Evolutionary conservation across 1,284 basidiomycete species (phyloP).

Genomic region (Phellopilus nigrolimitatus): DNA sequence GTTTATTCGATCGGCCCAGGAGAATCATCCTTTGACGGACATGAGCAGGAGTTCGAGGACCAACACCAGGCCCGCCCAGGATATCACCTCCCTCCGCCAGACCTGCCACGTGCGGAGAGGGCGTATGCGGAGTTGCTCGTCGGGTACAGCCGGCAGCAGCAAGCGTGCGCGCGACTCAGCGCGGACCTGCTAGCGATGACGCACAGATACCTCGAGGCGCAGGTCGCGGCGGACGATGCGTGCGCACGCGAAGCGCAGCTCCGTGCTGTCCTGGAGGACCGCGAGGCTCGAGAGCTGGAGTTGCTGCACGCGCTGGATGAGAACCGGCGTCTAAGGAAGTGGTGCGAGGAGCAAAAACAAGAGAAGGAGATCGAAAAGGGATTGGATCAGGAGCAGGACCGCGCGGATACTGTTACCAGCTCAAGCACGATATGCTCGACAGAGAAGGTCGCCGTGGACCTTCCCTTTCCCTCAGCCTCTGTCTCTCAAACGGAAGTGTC

Average conservation of each 20-base stretch:
- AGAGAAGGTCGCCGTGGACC: slow-evolving; percentile 3
- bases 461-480: no score
- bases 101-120: no score
- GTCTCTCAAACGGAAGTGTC: background rate
- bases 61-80: no score
- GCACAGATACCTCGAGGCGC: slow-evolving; percentile 15
- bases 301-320: background rate
- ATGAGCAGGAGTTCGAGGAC: no score
- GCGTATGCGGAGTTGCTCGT: no score
- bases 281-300: background rate
- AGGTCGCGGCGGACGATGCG: slow-evolving; percentile 1
- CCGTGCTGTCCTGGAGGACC: background rate
- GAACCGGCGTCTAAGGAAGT: background rate
- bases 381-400: background rate
- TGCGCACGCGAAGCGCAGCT: slow-evolving; percentile 10
- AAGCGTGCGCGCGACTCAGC: no score
- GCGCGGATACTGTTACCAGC: slow-evolving; percentile 1
- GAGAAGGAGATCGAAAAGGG: background rate
- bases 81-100: no score
- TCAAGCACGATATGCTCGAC: slow-evolving; percentile 6
- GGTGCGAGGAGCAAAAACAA: background rate
- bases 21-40: no score
- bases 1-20: no score
- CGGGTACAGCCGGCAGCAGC: no score
- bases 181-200: slow-evolving; percentile 17